Percentiles rank a stretch among this genome's conserved stretches.
Evolutionary conservation across 331 rosid genomes (phyloP).

Genomic region (Pyracantha coccinea): DNA sequence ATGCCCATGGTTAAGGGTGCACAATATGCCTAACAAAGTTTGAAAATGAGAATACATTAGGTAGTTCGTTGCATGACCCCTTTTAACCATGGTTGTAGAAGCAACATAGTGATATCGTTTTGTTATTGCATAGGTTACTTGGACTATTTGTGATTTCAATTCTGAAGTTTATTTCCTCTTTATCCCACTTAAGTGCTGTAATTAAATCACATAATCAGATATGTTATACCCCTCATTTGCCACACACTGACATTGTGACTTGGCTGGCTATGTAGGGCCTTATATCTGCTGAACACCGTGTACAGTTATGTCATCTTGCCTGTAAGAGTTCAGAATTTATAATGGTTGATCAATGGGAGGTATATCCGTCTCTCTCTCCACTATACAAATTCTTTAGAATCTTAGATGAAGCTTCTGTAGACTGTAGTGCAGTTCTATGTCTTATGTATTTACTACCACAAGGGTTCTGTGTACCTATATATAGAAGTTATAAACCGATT

Average conservation of each 20-base stretch:
- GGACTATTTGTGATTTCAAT: constrained; percentile 5
- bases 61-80: neutral
- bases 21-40: neutral
- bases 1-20: neutral
- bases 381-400: neutral
- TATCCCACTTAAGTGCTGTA: neutral
- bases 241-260: constrained; percentile 8
- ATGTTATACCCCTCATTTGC: neutral
- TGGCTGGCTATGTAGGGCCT: constrained; percentile 41
- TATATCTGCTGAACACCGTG: constrained; percentile 65
- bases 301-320: constrained; percentile 56
- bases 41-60: neutral
- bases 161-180: neutral
- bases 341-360: constrained; percentile 99
- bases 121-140: neutral
- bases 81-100: neutral
- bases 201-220: constrained; percentile 1
- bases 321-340: constrained; percentile 67
- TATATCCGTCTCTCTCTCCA: constrained; percentile 16
- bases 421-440: neutral
- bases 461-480: constrained; percentile 3
- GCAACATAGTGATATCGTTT: neutral
- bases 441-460: neutral
- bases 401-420: neutral
- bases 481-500: neutral